These are phyloP conservation scores for Pochonia chlamydosporia DNA, from an alignment of 2,329 filamentous ascomycete species.

Conservation along the genomic window DNA sequence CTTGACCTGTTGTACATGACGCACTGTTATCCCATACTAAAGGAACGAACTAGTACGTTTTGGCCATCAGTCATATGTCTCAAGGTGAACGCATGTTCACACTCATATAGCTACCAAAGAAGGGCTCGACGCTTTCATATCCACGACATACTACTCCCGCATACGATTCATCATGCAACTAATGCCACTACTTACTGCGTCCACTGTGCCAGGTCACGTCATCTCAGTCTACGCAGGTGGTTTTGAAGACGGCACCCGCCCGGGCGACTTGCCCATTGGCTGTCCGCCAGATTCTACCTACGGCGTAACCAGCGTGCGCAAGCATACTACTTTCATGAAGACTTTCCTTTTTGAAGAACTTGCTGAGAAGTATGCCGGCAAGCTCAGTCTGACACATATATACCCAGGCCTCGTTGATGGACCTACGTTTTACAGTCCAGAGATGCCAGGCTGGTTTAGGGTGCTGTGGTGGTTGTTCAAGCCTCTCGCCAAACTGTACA, in stretches of 20 bases:
- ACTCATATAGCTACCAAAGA: slow-evolving; percentile 1
- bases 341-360: slow-evolving; percentile 9
- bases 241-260: slow-evolving; percentile 7
- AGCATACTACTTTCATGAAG: slow-evolving; percentile 9
- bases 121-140: slow-evolving; percentile 7
- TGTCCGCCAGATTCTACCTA: slow-evolving; percentile 5
- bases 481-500: slow-evolving; percentile 4
- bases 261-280: slow-evolving; percentile 7
- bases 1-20: slow-evolving; percentile 11
- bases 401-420: slow-evolving; percentile 9
- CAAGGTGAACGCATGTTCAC: not conserved
- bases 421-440: slow-evolving; percentile 2
- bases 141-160: slow-evolving; percentile 6
- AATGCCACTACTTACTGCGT: slow-evolving; percentile 6
- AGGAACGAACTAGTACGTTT: slow-evolving; percentile 8
- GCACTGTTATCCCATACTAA: slow-evolving; percentile 8
- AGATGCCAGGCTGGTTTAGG: slow-evolving; percentile 7
- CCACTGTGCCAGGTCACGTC: slow-evolving; percentile 5
- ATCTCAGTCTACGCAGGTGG: slow-evolving; percentile 10
- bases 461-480: slow-evolving; percentile 4
- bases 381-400: slow-evolving; percentile 7
- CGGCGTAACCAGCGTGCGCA: slow-evolving; percentile 7
- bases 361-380: slow-evolving; percentile 2
- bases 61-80: too few relatives aligned
- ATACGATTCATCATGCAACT: slow-evolving; percentile 9